phyloP scores from a whole-genome alignment of 2,329 filamentous ascomycete species.

The Fusarium staphyleae region DNA sequence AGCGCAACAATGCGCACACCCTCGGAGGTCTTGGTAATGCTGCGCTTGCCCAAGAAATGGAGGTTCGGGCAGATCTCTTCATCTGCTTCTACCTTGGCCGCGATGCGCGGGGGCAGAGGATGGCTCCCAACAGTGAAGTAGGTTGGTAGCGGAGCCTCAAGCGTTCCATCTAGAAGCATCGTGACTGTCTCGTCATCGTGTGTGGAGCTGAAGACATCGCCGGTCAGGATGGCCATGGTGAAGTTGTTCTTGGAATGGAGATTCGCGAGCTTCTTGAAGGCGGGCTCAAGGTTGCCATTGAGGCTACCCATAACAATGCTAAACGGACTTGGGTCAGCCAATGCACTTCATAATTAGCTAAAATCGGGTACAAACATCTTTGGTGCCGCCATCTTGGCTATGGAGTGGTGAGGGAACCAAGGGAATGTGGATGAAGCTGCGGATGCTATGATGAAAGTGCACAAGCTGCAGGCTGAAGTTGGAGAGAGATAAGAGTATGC shows the following conservation, averaged over 20 bases:
- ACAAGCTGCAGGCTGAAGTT: slow-evolving; percentile 17
- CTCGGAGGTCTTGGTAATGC: slow-evolving; percentile 86
- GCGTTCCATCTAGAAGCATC: slow-evolving; percentile 73
- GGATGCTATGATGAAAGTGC: slow-evolving; percentile 33
- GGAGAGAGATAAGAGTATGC: slow-evolving; percentile 45
- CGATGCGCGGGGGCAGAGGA: slow-evolving; percentile 73
- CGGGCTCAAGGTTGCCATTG: slow-evolving; percentile 76
- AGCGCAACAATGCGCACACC: slow-evolving; percentile 87
- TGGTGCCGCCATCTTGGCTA: slow-evolving; percentile 52
- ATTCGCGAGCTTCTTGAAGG: slow-evolving; percentile 80
- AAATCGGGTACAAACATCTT: slow-evolving; percentile 53
- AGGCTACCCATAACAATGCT: slow-evolving; percentile 85
- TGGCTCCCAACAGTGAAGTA: slow-evolving; percentile 87
- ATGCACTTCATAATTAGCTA: background rate
- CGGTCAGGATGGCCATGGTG: slow-evolving; percentile 81
- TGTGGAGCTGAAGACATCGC: slow-evolving; percentile 76
- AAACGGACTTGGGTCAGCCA: slow-evolving; percentile 18
- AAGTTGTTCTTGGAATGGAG: slow-evolving; percentile 90
- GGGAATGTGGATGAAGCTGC: slow-evolving; percentile 16
- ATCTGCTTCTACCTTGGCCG: slow-evolving; percentile 75
- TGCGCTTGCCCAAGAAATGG: slow-evolving; percentile 86
- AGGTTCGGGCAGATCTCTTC: slow-evolving; percentile 88
- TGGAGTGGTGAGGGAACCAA: slow-evolving; percentile 10
- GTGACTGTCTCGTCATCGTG: slow-evolving; percentile 66
- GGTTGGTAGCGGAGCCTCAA: slow-evolving; percentile 78